Base-by-base conservation (phyloP, 2,329 filamentous ascomycete species). In the Ceratocystis alfenasii region DNA sequence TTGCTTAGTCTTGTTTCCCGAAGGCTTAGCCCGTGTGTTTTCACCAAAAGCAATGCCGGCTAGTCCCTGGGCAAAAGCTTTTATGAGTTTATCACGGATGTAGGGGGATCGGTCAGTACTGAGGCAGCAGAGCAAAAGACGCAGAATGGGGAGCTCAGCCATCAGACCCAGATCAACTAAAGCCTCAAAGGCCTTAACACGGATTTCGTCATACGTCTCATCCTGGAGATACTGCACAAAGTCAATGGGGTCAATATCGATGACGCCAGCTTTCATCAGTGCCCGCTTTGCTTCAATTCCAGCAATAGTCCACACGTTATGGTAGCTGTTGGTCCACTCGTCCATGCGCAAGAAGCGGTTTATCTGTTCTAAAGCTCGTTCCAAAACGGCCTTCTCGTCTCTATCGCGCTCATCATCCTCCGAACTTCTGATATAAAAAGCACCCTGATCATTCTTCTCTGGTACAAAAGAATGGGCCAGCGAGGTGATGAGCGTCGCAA, bases 401-500 rank as follows among this genome's bases (percentile, higher is more conserved):
- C 78, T 77, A 55, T 79, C 78, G 7, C 28, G 64, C 36, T 64
- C 74, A 60, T 76, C 72, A 69, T 81, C 76, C 44, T 79, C 76
- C 1, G 61, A 22, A 0, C 50, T 59, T 25, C 45, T 41, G 3
- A 65, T 67, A 33, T 63, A 65, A 45, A 68, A 65, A 12, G 53
- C 66, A 12, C 28, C 22, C 71, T 76, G 72, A 67, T 79, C 75
- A 50, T 75, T 74, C 63, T 76, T 75, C 53, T 76, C 74, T 0
- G 80, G 79, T 62, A 87, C 79, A 30, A 86, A 76, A n/a, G 82
- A 84, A 0, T 79, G 80, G 1, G 84, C 80, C 30, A 87, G 74
- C 0, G 81, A 80, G 53, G 80, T 78, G 7, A 99, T 88, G 28
- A 99, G 80, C 25, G 82, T 88, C 6, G 90, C 86, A 65, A 99